These are phyloP conservation scores for Ogataea thermomethanolica DNA, from an alignment of 805 yeast species.

Conservation along the genomic window DNA sequence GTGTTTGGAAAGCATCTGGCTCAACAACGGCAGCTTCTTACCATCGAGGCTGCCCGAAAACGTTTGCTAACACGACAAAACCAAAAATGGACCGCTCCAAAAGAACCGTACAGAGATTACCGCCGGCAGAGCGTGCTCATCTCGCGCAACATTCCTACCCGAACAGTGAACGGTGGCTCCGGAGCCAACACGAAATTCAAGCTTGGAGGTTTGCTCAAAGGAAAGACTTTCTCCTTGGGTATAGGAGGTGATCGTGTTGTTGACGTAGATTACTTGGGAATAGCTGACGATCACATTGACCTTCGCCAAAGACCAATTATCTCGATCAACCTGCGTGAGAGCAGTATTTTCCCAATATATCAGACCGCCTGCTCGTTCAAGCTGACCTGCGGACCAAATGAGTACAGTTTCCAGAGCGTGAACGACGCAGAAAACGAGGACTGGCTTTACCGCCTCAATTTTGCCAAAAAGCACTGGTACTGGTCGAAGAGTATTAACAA, in stretches of 20 bases:
- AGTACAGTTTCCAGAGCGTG: slow-evolving; percentile 64
- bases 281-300: slow-evolving; percentile 38
- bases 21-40: slow-evolving; percentile 49
- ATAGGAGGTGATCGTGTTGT: slow-evolving; percentile 37
- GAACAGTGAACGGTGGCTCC: slow-evolving; percentile 3
- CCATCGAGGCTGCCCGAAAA: slow-evolving; percentile 42
- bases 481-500: slow-evolving; percentile 37
- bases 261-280: slow-evolving; percentile 58
- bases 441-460: slow-evolving; percentile 59
- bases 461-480: slow-evolving; percentile 54
- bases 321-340: slow-evolving; percentile 44
- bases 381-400: slow-evolving; percentile 37
- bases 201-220: slow-evolving; percentile 34
- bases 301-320: slow-evolving; percentile 48
- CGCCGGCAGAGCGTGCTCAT: slow-evolving; percentile 6
- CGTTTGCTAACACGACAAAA: slow-evolving; percentile 1
- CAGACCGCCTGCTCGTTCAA: slow-evolving; percentile 47
- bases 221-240: slow-evolving; percentile 59
- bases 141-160: slow-evolving; percentile 7
- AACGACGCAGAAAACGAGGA: slow-evolving; percentile 60
- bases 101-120: not conserved
- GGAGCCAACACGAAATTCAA: slow-evolving; percentile 22
- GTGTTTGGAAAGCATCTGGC: slow-evolving; percentile 45
- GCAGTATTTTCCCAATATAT: slow-evolving; percentile 50
- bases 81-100: slow-evolving; percentile 3